Conservation (phyloP, 257 asterid genomes). For the Solanum arcanum region DNA sequence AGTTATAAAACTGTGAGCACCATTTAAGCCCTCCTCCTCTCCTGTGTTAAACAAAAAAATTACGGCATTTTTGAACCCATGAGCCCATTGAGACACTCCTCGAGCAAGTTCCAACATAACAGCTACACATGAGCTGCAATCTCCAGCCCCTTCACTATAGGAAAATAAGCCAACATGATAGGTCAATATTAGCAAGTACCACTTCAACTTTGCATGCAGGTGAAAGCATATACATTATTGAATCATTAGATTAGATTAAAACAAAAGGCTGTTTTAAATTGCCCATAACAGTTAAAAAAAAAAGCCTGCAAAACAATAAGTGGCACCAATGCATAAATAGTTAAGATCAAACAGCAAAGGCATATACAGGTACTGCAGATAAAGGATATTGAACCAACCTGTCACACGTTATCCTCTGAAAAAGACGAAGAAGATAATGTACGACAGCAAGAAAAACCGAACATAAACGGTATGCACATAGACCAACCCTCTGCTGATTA, state of each 20-base stretch:
- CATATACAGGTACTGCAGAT: background rate
- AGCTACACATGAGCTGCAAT: conserved; percentile 93
- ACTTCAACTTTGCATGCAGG: background rate
- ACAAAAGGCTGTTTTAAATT: background rate
- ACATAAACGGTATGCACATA: background rate
- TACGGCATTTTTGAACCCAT: conserved; percentile 78
- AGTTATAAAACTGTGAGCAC: conserved; percentile 96
- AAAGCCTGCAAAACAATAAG: background rate
- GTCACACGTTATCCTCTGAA: background rate
- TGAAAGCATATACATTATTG: background rate
- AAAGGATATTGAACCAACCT: background rate
- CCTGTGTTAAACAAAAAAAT: conserved; percentile 92
- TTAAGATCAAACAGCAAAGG: background rate
- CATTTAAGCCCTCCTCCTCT: conserved; percentile 94
- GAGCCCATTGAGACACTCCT: conserved; percentile 96
- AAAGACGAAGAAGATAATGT: background rate
- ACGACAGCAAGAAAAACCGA: background rate
- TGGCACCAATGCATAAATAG: background rate
- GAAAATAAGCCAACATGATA: background rate
- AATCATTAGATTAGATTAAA: background rate
- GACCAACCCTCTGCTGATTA: background rate
- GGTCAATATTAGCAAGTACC: background rate
- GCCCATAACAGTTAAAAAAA: background rate
- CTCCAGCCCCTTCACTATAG: conserved; percentile 96
- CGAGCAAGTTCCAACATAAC: conserved; percentile 99